A percentile compares a stretch with the other conserved stretches of the same genome.
Conservation (phyloP, 2,329 filamentous ascomycete genomes). For the Pseudodiploospora longispora region DNA sequence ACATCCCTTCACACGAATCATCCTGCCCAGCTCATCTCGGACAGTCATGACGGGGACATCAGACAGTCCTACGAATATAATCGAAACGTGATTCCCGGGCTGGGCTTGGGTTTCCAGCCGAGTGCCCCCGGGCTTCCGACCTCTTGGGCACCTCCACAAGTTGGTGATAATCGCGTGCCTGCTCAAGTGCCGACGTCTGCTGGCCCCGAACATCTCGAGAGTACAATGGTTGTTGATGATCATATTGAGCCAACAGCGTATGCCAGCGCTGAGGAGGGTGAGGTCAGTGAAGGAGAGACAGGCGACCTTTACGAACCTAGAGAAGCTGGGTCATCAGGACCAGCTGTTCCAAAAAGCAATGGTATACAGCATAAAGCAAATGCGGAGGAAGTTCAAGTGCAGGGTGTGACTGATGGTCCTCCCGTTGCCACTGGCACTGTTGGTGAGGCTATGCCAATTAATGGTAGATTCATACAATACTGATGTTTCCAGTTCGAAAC, state of each 20-base stretch:
- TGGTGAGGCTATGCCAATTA: neutral
- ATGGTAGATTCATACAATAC: neutral
- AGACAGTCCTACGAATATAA: constrained; percentile 17
- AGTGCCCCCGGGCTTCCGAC: constrained; percentile 11
- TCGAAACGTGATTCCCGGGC: constrained; percentile 25
- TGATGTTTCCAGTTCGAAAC: constrained; percentile 24
- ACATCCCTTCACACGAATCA: constrained; percentile 9
- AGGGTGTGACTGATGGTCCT: neutral
- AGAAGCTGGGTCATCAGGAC: constrained; percentile 2
- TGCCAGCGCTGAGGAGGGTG: constrained; percentile 56
- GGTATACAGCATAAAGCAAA: neutral
- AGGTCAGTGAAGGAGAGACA: constrained; percentile 63
- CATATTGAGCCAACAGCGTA: no score
- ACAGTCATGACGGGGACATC: constrained; percentile 7
- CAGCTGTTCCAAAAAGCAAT: neutral
- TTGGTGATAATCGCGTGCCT: no score
- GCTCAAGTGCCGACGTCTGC: no score
- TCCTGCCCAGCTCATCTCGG: constrained; percentile 1
- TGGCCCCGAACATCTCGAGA: no score
- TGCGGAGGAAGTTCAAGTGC: no score
- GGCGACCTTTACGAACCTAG: constrained; percentile 47
- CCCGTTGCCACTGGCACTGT: constrained; percentile 8
- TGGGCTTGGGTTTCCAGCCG: constrained; percentile 21
- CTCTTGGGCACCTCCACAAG: constrained; percentile 7
- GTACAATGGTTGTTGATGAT: no score